Conservation (phyloP, 2,329 filamentous ascomycete genomes). For the Aspergillus latus region DNA sequence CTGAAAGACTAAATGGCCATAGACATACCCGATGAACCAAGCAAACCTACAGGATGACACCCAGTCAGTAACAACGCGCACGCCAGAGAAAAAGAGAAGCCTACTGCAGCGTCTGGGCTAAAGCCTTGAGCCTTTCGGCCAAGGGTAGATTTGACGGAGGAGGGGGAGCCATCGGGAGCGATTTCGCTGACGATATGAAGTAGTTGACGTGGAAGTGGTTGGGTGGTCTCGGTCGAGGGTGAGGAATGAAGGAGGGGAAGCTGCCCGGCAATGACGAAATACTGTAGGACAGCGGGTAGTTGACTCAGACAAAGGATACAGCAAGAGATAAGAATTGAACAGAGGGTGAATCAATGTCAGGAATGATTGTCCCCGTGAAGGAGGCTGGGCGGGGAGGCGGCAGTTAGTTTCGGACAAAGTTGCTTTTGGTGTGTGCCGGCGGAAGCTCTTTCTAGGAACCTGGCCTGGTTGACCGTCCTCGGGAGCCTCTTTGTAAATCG, state of each 20-base stretch:
- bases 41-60: slow-evolving; percentile 52
- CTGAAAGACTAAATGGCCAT: slow-evolving; percentile 13
- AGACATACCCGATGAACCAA: slow-evolving; percentile 77
- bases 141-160: slow-evolving; percentile 67
- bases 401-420: slow-evolving; percentile 7
- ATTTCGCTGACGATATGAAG: not conserved
- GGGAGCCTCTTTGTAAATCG: slow-evolving; percentile 5
- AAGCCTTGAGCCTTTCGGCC: slow-evolving; percentile 69
- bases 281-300: slow-evolving; percentile 1
- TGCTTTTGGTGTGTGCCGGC: slow-evolving; percentile 12
- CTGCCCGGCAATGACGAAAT: slow-evolving; percentile 3
- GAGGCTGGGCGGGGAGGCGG: slow-evolving; percentile 23
- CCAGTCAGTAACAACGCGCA: slow-evolving; percentile 22
- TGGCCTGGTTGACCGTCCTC: not conserved
- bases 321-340: slow-evolving; percentile 18
- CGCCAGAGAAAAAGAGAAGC: slow-evolving; percentile 50
- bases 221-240: slow-evolving; percentile 2
- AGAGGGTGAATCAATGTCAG: slow-evolving; percentile 5
- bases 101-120: slow-evolving; percentile 88
- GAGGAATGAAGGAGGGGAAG: slow-evolving; percentile 1
- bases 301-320: slow-evolving; percentile 5
- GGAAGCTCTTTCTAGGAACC: slow-evolving; percentile 1
- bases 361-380: slow-evolving; percentile 6
- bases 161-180: slow-evolving; percentile 66
- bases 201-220: slow-evolving; percentile 9